Conservation (phyloP, 345 rosid genomes). For the Crucihimalaya himalaica region DNA sequence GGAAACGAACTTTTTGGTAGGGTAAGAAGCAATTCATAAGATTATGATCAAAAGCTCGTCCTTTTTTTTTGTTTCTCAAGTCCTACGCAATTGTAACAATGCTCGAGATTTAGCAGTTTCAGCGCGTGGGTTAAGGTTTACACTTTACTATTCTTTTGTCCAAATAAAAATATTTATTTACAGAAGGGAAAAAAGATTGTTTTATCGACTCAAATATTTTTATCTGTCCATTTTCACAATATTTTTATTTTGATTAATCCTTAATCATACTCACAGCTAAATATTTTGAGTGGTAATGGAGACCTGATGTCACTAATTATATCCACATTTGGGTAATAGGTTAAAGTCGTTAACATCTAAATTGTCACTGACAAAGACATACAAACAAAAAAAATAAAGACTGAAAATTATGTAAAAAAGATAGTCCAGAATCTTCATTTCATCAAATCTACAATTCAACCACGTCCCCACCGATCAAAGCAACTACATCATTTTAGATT, state of each 20-base stretch:
- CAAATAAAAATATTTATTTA: background rate
- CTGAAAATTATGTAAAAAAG: background rate
- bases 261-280: background rate
- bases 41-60: slow-evolving; percentile 10
- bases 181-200: background rate
- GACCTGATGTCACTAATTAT: background rate
- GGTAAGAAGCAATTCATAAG: slow-evolving; percentile 44
- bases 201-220: background rate
- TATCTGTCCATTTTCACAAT: background rate
- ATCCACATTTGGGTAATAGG: background rate
- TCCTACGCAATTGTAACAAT: background rate
- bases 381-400: background rate
- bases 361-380: background rate
- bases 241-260: too few species aligned
- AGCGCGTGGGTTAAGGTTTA: background rate
- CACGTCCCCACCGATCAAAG: slow-evolving; percentile 15
- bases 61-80: background rate
- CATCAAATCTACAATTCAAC: slow-evolving; percentile 7
- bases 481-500: slow-evolving; percentile 22
- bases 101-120: background rate
- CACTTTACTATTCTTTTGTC: background rate
- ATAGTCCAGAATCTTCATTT: slow-evolving; percentile 14
- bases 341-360: background rate
- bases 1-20: slow-evolving; percentile 47
- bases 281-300: background rate